Base-by-base conservation (phyloP, 148 eudicot genomes). In the Rhododendron ferrugineum region DNA sequence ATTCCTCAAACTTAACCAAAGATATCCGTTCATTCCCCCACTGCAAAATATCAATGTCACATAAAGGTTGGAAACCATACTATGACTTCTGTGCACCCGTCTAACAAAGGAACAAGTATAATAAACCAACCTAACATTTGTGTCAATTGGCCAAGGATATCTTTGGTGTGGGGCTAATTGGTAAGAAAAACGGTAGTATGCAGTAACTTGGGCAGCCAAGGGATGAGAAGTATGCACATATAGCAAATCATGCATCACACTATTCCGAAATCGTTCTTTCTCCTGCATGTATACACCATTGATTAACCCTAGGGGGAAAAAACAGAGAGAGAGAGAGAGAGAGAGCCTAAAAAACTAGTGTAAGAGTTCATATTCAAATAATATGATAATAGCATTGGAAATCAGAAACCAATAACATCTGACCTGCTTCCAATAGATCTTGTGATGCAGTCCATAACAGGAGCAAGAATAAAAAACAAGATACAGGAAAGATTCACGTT, bases 11-110 rank as follows among this genome's bases (percentile, higher is more conserved):
- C 88, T 91, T 74, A 97, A 84, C 95, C 96, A 97, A 49, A 97
- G 82, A 80, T 86, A 95, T 82, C 99, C 99, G 87, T 95, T 97
- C 99, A 97, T 93, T 85, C 95, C 96, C 81, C 88, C 95, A 78
- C 99, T 97, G 89, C 81, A 91, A 82, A 86, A 84, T 22, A 62
- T 47, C 6, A 66, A 81, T 10, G 37, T 14, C 15, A 9, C 10
- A 36, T 40, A 11, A 68, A 68, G 37, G 36, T 28, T 50, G 34
- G 14, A 64, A 84, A 75, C 30, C 23, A 75, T 34, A 72, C 72
- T 26, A 74, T 49, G 15, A 54, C 64, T 20, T 36, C 68, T 16
- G 10, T 49, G 73, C 79, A 66, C 73, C 11, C 26, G 22, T 4
- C 47, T 76, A 28, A 62, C 10, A 30, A 82, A 56, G 18, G 18